These are phyloP conservation scores for Noccaea bulbosa DNA, from an alignment of 345 rosid genomes.

Conservation along the genomic window DNA sequence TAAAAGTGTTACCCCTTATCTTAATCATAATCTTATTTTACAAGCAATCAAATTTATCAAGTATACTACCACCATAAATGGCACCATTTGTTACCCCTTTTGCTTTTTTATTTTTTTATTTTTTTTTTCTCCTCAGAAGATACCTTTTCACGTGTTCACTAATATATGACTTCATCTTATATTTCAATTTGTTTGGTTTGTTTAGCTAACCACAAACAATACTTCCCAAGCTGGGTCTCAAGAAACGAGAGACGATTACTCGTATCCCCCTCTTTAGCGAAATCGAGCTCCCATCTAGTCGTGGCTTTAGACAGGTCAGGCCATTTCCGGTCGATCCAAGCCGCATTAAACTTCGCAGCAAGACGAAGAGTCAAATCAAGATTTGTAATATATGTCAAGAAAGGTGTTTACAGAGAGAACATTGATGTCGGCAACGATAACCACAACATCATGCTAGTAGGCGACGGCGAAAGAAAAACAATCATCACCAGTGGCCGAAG, in stretches of 20 bases:
- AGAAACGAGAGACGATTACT: constrained; percentile 67
- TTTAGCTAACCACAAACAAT: constrained; percentile 42
- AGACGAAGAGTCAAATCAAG: constrained; percentile 58
- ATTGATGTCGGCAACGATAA: constrained; percentile 56
- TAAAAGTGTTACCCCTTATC: not conserved
- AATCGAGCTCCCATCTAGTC: constrained; percentile 53
- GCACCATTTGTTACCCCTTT: not conserved
- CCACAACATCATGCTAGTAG: constrained; percentile 75
- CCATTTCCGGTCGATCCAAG: constrained; percentile 56
- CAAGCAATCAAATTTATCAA: constrained; percentile 18
- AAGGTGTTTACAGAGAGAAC: constrained; percentile 71
- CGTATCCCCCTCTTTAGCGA: constrained; percentile 47
- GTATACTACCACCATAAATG: no score
- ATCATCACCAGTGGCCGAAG: constrained; percentile 76
- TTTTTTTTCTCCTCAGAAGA: not conserved
- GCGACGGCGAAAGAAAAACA: constrained; percentile 69
- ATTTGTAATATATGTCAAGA: constrained; percentile 70
- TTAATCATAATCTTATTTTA: not conserved
- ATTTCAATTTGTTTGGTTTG: constrained; percentile 12
- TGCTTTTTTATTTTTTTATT: no score
- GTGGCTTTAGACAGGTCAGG: constrained; percentile 81
- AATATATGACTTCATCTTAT: constrained; percentile 14
- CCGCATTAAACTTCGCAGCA: constrained; percentile 68
- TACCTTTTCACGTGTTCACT: not conserved
- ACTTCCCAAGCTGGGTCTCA: constrained; percentile 72